Evolutionary conservation across 306 rosid genomes (phyloP).

Genomic region (Herpetospermum pedunculosum): DNA sequence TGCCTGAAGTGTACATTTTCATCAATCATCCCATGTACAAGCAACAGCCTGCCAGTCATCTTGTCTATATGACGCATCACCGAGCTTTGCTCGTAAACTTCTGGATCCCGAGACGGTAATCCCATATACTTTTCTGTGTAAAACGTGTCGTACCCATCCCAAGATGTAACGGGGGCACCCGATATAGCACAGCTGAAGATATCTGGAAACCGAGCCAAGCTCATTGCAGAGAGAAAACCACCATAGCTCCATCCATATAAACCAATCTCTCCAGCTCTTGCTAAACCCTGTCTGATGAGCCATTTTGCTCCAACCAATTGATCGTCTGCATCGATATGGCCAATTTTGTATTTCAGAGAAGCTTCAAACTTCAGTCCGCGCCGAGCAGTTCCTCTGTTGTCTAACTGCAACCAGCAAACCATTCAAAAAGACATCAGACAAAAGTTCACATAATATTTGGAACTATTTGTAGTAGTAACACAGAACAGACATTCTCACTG

Average conservation of each 20-base stretch:
- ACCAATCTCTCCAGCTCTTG: slow-evolving; percentile 67
- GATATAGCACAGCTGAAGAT: slow-evolving; percentile 65
- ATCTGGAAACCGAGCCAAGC: slow-evolving; percentile 63
- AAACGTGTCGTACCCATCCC: slow-evolving; percentile 96
- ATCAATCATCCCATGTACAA: slow-evolving; percentile 96
- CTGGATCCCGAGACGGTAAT: slow-evolving; percentile 40
- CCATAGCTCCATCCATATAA: slow-evolving; percentile 98
- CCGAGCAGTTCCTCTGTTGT: slow-evolving; percentile 85
- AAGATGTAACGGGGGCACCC: slow-evolving; percentile 86
- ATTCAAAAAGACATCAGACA: background rate
- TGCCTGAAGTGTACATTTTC: slow-evolving; percentile 96
- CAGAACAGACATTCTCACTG: background rate
- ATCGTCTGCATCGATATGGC: slow-evolving; percentile 75
- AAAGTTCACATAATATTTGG: background rate
- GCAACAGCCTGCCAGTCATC: slow-evolving; percentile 57
- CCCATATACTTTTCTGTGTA: slow-evolving; percentile 99
- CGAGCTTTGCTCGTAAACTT: slow-evolving; percentile 40
- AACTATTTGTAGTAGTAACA: background rate
- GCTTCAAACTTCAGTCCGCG: slow-evolving; percentile 87
- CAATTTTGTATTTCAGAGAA: slow-evolving; percentile 43
- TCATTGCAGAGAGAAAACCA: slow-evolving; percentile 81
- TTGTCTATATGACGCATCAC: slow-evolving; percentile 67
- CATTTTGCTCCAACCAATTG: slow-evolving; percentile 83
- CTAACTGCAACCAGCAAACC: slow-evolving; percentile 44
- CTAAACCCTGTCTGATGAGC: slow-evolving; percentile 70